Evolutionary conservation across 306 rosid species (phyloP).

Genomic region (Medicago arabica): DNA sequence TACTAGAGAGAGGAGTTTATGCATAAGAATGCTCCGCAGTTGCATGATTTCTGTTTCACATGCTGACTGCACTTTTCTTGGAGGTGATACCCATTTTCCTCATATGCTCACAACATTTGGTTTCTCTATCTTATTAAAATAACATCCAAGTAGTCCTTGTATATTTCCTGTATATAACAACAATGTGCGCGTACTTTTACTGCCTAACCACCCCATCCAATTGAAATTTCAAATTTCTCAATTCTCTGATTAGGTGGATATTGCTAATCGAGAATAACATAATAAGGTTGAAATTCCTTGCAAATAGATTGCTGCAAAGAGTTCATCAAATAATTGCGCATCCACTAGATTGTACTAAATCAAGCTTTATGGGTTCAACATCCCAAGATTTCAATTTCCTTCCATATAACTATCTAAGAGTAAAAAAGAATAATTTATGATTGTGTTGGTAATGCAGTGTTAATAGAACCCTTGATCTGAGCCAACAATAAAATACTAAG

Average conservation of each 20-base stretch:
- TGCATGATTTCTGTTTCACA: background rate
- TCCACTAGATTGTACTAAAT: slow-evolving; percentile 36
- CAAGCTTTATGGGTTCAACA: slow-evolving; percentile 23
- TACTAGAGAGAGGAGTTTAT: background rate
- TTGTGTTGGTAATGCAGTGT: slow-evolving; percentile 19
- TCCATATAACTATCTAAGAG: slow-evolving; percentile 29
- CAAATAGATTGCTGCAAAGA: slow-evolving; percentile 31
- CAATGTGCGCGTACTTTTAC: slow-evolving; percentile 11
- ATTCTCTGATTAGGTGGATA: slow-evolving; percentile 22
- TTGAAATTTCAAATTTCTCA: slow-evolving; percentile 37
- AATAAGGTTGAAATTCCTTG: slow-evolving; percentile 33
- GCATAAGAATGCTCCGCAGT: background rate
- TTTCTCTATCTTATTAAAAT: slow-evolving; percentile 11
- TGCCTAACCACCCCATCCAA: slow-evolving; percentile 11
- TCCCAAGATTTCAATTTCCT: slow-evolving; percentile 26
- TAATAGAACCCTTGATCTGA: slow-evolving; percentile 35
- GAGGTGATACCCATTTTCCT: slow-evolving; percentile 1
- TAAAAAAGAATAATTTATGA: background rate
- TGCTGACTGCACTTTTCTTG: background rate
- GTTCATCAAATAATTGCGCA: slow-evolving; percentile 22
- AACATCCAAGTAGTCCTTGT: background rate
- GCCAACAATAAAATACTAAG: slow-evolving; percentile 33
- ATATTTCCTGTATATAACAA: slow-evolving; percentile 8
- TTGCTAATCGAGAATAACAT: slow-evolving; percentile 31
- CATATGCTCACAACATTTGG: background rate